Base-by-base conservation (phyloP, 495 filamentous ascomycete genomes). In the Penicilliopsis zonata region DNA sequence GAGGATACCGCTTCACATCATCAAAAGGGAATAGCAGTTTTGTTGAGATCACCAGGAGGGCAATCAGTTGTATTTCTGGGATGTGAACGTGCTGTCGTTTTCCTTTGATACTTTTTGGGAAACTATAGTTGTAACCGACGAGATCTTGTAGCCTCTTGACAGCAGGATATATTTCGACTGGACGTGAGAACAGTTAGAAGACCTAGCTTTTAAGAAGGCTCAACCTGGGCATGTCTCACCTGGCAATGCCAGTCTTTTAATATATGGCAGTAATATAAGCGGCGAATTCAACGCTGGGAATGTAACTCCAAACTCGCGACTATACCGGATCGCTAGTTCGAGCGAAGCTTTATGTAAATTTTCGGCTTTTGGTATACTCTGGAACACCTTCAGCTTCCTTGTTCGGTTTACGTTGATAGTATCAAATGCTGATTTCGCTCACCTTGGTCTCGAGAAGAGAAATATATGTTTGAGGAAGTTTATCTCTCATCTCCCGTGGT, bases 11-110 rank as follows among this genome's bases (percentile, higher is more conserved):
- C 30, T 65, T 48, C 7, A 74, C 37, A 9, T 60, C 58, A 47
- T 90, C 82, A 20, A 94, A 70, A 1, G 86, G 82, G 46, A 82
- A 85, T 13, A 76, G 52, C 4, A 92, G 52, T 46, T 95, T 96
- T 5, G 78, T 73, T 7, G 78, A 72, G 14, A 94, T 68, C 4
- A 94, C 60, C n/a, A 94, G 45, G 4, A 86, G 53, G 13, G 72
- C 63, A 29, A 83, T 64, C 0, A 95, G 49, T 25, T 79, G 67
- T 2, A 80, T 55, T 46, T 95, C 90, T 0, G 90, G 90, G n/a
- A 54, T 69, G 38, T 46, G 55, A 43, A 55, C 67, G 38, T 18
- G 52, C 34, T 42, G 43, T 24, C 40, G 46, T 39, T 42, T 41
- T 5, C 47, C 39, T 13, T 48, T 43, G 32, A 37, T 42, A 15